Evolutionary conservation across 768 basidiomycete genomes (phyloP), one percentile per base, ranked within the genome.

Genomic region (Mycena floridula): DNA sequence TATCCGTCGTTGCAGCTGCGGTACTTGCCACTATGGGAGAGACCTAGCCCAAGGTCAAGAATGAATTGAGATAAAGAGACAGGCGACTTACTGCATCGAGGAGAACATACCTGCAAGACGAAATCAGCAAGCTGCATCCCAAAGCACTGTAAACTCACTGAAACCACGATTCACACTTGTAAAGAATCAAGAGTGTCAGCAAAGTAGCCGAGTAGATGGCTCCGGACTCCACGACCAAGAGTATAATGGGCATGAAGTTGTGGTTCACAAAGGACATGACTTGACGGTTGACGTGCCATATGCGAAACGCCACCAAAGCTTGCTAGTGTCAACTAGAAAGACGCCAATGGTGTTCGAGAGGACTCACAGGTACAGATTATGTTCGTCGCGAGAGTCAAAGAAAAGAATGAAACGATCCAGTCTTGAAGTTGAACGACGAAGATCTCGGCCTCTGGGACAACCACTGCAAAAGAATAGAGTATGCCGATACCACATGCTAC

Each of bases 161-260:
- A 23, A 42, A 48, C 24, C 39, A 51, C 13, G 36, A 45, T 24
- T 43, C 35, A 24, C 16, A 27, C 28, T 46, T 11, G 41, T 44
- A 56, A 37, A 52, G 32, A 24, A 38, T 44, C 3, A 56, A 24
- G 36, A 51, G 27, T 7, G 46, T 40, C 8, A 50, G 37, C 20
- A 47, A 37, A 15, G 27, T 38, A 4, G 35, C 22, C 2, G 53
- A 45, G 42, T 56, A 56, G 13, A 56, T 42, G 5, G 45, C 37
- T 23, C 54, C 52, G 0, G 54, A 56, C 35, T 56, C 54, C 42
- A 56, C 32, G 42, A 56, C 42, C 9, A 56, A 25, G 51, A 22
- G 9, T 40, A 40, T n/a, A 15, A 47, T 45, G 15, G 52, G 47
- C 15, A 39, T 24, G 11, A 51, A 36, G 26, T 28, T 25, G 7